Evolutionary conservation across 805 yeast species (phyloP), one percentile per base, ranked within the genome.

Genomic region (Babjeviella inositovora): DNA sequence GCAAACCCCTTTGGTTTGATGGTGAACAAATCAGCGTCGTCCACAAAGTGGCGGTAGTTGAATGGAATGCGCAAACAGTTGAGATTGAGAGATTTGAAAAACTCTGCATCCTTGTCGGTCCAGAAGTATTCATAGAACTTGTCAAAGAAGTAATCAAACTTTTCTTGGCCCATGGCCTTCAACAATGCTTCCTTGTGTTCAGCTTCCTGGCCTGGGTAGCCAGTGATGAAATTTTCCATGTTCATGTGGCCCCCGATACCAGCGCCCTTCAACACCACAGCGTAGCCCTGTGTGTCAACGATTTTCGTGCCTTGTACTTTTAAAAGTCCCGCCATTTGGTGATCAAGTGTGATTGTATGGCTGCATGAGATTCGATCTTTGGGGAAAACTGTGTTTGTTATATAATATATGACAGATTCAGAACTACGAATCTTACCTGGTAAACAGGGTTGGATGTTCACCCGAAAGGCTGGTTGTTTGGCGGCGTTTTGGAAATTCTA

Each of bases 191-290:
- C 31, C 34, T 60, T 60, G 32, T 59, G 65, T 32, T 62, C 67
- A 11, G 62, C 50, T 33, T 62, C 70, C 32, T 56, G 64, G 3
- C 69, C 69, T 7, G 68, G 65, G 30, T 53, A 62, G 4, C 69
- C 69, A 14, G 67, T 62, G 32, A 62, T 62, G 52, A 62, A 62
- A 39, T 62, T 62, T 38, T 62, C 69, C 68, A 62, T 62, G 38
- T 62, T 62, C 29, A 62, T 49, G 28, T 55, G 63, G 20, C 66
- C 66, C 21, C 68, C 68, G 15, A 45, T 47, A 24, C 64, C 67
- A 17, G 62, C 39, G 10, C 69, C 70, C 28, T 50, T 54, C 26
- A 62, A 49, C 11, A 62, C 52, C 5, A 62, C 48, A 7, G 50
- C 45, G 5, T 31, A 25, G 5, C 48, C 66, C 8, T 39, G 35